Conservation (phyloP, 2,329 filamentous ascomycete species). For the Didymella keratinophila region DNA sequence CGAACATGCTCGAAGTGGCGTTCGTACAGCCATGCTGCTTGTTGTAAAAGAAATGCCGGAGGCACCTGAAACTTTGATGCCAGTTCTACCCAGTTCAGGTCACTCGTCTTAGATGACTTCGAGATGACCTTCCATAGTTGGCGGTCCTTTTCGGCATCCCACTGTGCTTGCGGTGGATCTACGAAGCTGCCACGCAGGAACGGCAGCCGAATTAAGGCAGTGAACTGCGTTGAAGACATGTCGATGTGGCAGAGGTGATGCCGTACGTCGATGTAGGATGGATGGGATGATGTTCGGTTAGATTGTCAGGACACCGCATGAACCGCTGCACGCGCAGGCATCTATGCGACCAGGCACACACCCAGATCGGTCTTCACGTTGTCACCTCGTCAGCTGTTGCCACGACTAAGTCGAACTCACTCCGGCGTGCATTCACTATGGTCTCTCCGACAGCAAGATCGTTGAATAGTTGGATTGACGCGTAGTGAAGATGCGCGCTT, state of each 20-base stretch:
- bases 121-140: slow-evolving; percentile 90
- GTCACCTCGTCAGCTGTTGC: background rate
- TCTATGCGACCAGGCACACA: slow-evolving; percentile 7
- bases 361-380: background rate
- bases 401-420: background rate
- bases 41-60: slow-evolving; percentile 86
- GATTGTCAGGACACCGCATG: slow-evolving; percentile 1
- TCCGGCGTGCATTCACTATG: background rate
- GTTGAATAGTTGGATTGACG: background rate
- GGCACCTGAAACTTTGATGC: slow-evolving; percentile 83
- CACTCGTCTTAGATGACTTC: slow-evolving; percentile 75
- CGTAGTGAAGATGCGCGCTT: background rate
- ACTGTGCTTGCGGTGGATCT: slow-evolving; percentile 86
- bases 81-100: slow-evolving; percentile 88
- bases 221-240: slow-evolving; percentile 58
- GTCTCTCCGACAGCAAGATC: background rate
- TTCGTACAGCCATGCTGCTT: slow-evolving; percentile 93
- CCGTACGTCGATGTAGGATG: slow-evolving; percentile 2
- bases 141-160: slow-evolving; percentile 87
- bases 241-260: slow-evolving; percentile 18
- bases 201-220: slow-evolving; percentile 87
- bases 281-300: slow-evolving; percentile 21
- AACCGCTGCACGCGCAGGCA: slow-evolving; percentile 13
- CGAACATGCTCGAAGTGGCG: slow-evolving; percentile 88
- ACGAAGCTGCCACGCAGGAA: slow-evolving; percentile 87